phyloP scores from a whole-genome alignment of 1,284 basidiomycete genomes.

The Ganoderma sinense region DNA sequence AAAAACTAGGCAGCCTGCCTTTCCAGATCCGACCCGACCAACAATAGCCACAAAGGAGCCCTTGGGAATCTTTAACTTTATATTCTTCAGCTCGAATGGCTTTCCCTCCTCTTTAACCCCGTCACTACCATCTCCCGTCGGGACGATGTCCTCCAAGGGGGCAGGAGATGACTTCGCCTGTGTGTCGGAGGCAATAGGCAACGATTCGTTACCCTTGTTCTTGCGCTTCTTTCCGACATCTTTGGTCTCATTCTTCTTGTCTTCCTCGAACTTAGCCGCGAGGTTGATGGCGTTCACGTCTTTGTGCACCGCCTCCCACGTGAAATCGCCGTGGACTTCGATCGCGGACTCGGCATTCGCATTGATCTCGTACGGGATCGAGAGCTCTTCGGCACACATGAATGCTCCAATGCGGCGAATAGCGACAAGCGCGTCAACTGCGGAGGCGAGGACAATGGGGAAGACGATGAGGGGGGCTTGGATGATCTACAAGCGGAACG shows the following conservation, averaged over 20 bases:
- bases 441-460: constrained; percentile 56
- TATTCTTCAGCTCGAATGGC: constrained; percentile 67
- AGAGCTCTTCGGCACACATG: constrained; percentile 71
- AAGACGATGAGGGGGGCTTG: constrained; percentile 60
- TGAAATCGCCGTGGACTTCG: constrained; percentile 69
- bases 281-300: constrained; percentile 31
- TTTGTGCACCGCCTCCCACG: constrained; percentile 65
- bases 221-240: constrained; percentile 21
- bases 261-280: constrained; percentile 12
- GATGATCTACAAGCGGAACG: constrained; percentile 52
- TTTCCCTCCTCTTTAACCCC: constrained; percentile 37
- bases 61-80: constrained; percentile 63
- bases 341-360: constrained; percentile 54
- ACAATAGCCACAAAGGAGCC: constrained; percentile 79
- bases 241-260: constrained; percentile 18
- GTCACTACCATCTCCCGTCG: constrained; percentile 8
- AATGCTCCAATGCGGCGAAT: constrained; percentile 65
- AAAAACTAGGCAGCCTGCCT: constrained; percentile 47
- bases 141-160: constrained; percentile 3
- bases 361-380: constrained; percentile 58
- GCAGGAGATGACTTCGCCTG: background rate
- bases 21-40: constrained; percentile 77
- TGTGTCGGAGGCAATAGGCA: constrained; percentile 30
- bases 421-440: constrained; percentile 70
- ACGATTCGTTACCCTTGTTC: constrained; percentile 21